Base-by-base conservation (phyloP, 164 flowering plant species). In the Akebia trifoliata region DNA sequence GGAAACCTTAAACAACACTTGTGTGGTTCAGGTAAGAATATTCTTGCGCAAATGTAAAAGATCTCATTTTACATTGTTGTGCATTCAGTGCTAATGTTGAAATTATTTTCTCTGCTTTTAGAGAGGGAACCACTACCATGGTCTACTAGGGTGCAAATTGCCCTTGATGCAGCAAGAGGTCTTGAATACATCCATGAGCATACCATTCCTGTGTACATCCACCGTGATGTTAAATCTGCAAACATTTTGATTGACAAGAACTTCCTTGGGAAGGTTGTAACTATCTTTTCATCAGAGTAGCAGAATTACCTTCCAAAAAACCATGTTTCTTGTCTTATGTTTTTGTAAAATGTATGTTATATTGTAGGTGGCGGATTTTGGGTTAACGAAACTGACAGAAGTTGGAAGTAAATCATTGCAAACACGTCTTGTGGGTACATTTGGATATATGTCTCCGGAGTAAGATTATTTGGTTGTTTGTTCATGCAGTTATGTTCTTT, bases 361-460 rank as follows among this genome's bases (percentile, higher is more conserved):
- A 8, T 38, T 78, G 55, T 78, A 92, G 98, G 96, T 92, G 64
- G 95, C 95, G 9, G 97, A 92, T 72, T 92, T 92, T 77, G 98
- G 96, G 15, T 73, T 92, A 46, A 64, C 94, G 14, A 92, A 87
- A 65, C 78, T 92, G 54, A 80, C 85, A 50, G 95, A 87, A 78
- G 89, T 78, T 49, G 95, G 91, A 59, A 66, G 79, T 65, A 49
- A 76, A 49, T 76, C 96, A 15, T 45, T 78, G 45, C 83, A 72
- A 31, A 92, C 95, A 15, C 86, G 87, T 53, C 78, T 89, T 51
- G 94, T 79, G 61, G 98, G 98, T 34, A 92, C 98, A 61, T 92
- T 89, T 73, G 98, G 96, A 67, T 92, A 92, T 69, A 89, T 92
- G 97, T 82, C 98, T 12, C 98, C 98, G 10, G 98, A 92, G 98